Evolutionary conservation across 495 filamentous ascomycete species (phyloP).

Genomic region (Bathelium albidoporum): DNA sequence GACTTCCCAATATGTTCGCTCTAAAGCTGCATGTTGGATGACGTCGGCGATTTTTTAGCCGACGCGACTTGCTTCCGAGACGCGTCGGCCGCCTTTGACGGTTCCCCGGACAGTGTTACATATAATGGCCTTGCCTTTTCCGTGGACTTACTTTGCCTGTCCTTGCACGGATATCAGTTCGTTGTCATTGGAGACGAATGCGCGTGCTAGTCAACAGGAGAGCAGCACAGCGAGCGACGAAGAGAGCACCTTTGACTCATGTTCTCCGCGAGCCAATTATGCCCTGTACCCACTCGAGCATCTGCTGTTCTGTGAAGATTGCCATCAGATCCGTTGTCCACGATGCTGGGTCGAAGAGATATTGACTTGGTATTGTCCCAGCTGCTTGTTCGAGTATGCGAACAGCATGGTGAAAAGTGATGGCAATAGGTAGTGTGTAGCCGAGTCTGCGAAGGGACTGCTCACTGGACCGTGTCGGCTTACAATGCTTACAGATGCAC

Average conservation of each 20-base stretch:
- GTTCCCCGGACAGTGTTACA: background rate
- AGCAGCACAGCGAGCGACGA: conserved; percentile 37
- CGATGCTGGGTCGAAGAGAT: conserved; percentile 88
- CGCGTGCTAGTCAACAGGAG: conserved; percentile 33
- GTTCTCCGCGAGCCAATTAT: conserved; percentile 72
- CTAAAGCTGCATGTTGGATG: background rate
- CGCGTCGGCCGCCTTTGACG: background rate
- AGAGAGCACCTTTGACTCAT: conserved; percentile 75
- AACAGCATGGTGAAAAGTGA: conserved; percentile 82
- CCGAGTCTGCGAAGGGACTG: background rate
- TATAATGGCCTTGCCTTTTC: conserved; percentile 65
- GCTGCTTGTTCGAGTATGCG: conserved; percentile 88
- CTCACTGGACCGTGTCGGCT: conserved; percentile 13
- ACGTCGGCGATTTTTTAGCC: background rate
- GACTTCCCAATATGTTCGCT: background rate
- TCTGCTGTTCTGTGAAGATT: conserved; percentile 91
- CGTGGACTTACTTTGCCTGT: conserved; percentile 87
- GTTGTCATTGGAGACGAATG: conserved; percentile 12
- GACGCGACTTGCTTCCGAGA: background rate
- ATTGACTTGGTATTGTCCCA: conserved; percentile 90
- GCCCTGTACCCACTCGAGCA: conserved; percentile 89
- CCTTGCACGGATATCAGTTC: conserved; percentile 61
- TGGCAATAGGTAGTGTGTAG: conserved; percentile 62
- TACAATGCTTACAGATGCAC: conserved; percentile 54
- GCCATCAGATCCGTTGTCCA: conserved; percentile 87